These are phyloP conservation scores for Didymosphaeria variabile DNA, from an alignment of 2,329 filamentous ascomycete genomes.

Conservation along the genomic window DNA sequence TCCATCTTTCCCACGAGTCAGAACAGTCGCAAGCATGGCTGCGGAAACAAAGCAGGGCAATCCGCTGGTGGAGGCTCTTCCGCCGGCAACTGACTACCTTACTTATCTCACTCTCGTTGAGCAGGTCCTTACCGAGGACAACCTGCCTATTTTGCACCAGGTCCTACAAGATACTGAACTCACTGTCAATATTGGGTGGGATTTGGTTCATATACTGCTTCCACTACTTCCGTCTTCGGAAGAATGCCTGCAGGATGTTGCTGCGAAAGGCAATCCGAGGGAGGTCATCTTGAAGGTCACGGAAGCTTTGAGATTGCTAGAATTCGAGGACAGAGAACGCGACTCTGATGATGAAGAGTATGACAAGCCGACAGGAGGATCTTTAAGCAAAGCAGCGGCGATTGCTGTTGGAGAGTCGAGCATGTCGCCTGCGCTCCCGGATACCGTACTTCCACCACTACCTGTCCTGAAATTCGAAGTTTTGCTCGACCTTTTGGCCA, in stretches of 20 bases:
- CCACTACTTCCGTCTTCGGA: constrained; percentile 72
- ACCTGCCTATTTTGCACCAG: constrained; percentile 73
- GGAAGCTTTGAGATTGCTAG: constrained; percentile 71
- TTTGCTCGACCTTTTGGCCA: constrained; percentile 75
- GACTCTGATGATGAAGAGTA: constrained; percentile 62
- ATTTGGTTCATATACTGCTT: constrained; percentile 78
- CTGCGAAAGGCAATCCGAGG: constrained; percentile 78
- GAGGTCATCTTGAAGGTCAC: constrained; percentile 85
- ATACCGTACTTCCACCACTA: constrained; percentile 46
- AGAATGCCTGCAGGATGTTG: constrained; percentile 76
- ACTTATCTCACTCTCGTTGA: constrained; percentile 83
- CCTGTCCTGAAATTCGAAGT: constrained; percentile 69
- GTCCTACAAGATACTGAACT: constrained; percentile 73
- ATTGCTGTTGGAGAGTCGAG: constrained; percentile 44
- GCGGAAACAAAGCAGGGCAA: constrained; percentile 46
- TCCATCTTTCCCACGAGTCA: constrained; percentile 1
- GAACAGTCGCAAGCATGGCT: constrained; percentile 33
- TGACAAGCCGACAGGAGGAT: constrained; percentile 29
- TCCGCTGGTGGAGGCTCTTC: constrained; percentile 66
- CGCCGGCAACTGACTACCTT: constrained; percentile 72
- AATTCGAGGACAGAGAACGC: constrained; percentile 61
- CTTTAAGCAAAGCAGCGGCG: constrained; percentile 30
- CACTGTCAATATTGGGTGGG: constrained; percentile 83
- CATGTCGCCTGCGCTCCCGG: constrained; percentile 37
- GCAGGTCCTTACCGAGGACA: constrained; percentile 72